Evolutionary conservation across 352 stramenopile genomes (phyloP).

Genomic region (Pythium biforme): DNA sequence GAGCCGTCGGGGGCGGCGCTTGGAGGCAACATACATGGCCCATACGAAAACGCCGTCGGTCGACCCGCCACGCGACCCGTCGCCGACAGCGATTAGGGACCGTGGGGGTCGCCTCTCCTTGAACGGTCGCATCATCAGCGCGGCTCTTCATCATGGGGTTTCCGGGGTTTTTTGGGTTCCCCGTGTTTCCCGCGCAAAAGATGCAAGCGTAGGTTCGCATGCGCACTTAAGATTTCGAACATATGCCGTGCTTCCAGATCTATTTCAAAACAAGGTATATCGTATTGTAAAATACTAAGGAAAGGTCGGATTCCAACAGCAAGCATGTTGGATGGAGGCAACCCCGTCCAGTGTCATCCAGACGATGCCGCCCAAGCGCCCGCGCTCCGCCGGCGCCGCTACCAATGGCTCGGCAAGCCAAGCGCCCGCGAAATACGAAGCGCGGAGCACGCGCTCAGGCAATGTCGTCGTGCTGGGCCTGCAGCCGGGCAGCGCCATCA

Average conservation of each 20-base stretch:
- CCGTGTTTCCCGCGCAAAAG: not conserved
- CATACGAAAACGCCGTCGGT: not conserved
- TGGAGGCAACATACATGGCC: not conserved
- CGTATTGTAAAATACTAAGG: not conserved
- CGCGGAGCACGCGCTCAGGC: constrained; percentile 51
- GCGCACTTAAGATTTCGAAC: constrained; percentile 9
- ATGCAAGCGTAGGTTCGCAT: not conserved
- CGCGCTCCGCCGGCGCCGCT: constrained; percentile 11
- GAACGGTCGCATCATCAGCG: not conserved
- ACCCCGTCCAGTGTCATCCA: not conserved
- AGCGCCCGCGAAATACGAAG: constrained; percentile 30
- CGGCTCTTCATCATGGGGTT: constrained; percentile 8
- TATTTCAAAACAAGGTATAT: not conserved
- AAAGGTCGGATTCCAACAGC: not conserved
- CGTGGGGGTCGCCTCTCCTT: not conserved
- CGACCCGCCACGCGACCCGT: not conserved
- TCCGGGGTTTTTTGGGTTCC: not conserved
- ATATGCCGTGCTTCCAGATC: not conserved
- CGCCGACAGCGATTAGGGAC: constrained; percentile 1
- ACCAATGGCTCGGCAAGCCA: not conserved
- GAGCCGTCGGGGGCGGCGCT: not conserved
- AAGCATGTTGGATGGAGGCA: constrained; percentile 10
- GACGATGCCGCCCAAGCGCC: constrained; percentile 26
- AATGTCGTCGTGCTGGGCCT: constrained; percentile 68
- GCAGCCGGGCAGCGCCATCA: constrained; percentile 40